Evolutionary conservation across 2,329 filamentous ascomycete genomes (phyloP), one percentile per base, ranked within the genome.

Genomic region (Cadophora luteo-olivacea): DNA sequence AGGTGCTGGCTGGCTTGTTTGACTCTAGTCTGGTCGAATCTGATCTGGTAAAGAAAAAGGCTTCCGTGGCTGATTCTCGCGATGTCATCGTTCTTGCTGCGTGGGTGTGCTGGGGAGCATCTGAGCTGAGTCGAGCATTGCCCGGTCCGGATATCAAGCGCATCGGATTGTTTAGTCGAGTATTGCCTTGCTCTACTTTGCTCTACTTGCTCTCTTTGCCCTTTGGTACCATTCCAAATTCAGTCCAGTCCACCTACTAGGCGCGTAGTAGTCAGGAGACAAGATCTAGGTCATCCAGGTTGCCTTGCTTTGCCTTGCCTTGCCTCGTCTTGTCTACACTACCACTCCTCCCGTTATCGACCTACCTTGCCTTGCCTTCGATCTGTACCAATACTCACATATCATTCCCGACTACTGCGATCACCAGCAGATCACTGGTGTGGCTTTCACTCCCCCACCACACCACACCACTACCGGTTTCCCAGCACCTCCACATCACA

Each of bases 401-500:
- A 49, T 49, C 45, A 49, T 49, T 19, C 45, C 45, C 45, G n/a
- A 22, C 55, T 58, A 58, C 55, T 24, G 29, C 33, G 55, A 58
- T 58, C 55, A 58, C 32, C 55, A 58, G 55, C 55, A 58, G 55
- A 58, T 58, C 55, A 38, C 32, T 24, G 55, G 55, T 58, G 55
- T 58, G 55, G 55, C 55, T 58, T 58, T 58, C 58, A 48, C 12
- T 61, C 58, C 58, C 58, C 36, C 58, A 45, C 36, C 57, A 45
- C 36, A 61, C 57, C 38, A 61, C 49, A 57, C 49, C n/a, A 61
- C 54, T 48, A 48, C 33, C 41, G 64, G 32, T 48, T 60, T 52
- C 58, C 58, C 45, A 60, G 55, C 57, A 66, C 52, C 57, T 57
- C 62, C 67, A 63, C 51, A 41, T 62, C 32, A 41, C 60, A 41